phyloP scores from a whole-genome alignment of 139 green algal species.

The Ostreobium quekettii region DNA sequence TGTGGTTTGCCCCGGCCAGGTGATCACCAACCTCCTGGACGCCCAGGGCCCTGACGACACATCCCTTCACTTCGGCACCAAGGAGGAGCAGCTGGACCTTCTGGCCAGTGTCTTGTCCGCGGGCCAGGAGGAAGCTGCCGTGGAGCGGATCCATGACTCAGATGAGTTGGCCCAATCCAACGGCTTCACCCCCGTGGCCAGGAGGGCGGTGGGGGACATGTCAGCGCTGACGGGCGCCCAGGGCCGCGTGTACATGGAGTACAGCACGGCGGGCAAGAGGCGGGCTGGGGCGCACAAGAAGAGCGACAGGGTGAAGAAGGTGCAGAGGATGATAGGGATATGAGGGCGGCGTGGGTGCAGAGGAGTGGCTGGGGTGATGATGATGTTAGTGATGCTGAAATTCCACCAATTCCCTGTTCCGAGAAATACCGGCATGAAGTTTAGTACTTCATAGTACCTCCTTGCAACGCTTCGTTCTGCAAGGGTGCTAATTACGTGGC shows the following conservation, averaged over 20 bases:
- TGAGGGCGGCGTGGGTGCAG: no score
- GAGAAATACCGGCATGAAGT: no score
- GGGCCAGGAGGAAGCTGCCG: slow-evolving; percentile 52
- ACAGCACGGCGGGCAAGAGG: slow-evolving; percentile 22
- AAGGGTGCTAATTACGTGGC: no score
- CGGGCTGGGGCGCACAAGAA: not conserved
- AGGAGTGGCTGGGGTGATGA: no score
- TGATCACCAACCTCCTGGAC: slow-evolving; percentile 78
- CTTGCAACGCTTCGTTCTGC: no score
- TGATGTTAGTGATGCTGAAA: no score
- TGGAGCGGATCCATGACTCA: slow-evolving; percentile 50
- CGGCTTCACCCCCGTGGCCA: slow-evolving; percentile 5
- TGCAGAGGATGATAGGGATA: no score
- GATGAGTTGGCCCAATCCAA: slow-evolving; percentile 18
- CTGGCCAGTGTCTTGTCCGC: slow-evolving; percentile 58
- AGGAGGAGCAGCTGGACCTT: slow-evolving; percentile 63
- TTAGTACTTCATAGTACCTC: no score
- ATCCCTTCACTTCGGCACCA: slow-evolving; percentile 19
- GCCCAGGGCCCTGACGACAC: slow-evolving; percentile 16
- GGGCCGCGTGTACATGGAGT: slow-evolving; percentile 71
- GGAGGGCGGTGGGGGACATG: slow-evolving; percentile 54
- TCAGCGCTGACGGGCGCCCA: slow-evolving; percentile 60
- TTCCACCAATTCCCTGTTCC: no score
- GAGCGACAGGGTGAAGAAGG: no score
- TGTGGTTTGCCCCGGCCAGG: slow-evolving; percentile 34